phyloP scores from a whole-genome alignment of 352 stramenopile genomes.

The Achlya hypogyna region DNA sequence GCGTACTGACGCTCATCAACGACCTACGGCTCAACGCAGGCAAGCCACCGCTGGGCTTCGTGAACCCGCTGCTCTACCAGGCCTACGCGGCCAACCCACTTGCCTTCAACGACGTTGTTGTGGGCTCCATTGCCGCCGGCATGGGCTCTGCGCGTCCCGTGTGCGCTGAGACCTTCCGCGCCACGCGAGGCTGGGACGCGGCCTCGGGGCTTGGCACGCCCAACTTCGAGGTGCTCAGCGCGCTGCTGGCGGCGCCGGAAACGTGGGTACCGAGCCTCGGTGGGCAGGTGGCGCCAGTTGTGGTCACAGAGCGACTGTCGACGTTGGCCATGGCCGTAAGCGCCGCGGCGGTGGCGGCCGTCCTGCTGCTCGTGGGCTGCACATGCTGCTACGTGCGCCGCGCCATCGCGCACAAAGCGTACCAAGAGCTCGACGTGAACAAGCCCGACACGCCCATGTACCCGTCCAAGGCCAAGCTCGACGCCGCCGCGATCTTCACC shows the following conservation, averaged over 20 bases:
- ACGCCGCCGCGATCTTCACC: conserved; percentile 9
- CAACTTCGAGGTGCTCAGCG: conserved; percentile 47
- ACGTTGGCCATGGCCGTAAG: background rate
- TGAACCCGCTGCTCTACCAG: conserved; percentile 82
- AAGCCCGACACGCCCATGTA: conserved; percentile 19
- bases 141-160: conserved; percentile 28
- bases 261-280: background rate
- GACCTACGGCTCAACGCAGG: conserved; percentile 67
- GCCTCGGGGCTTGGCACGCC: conserved; percentile 76
- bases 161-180: conserved; percentile 77
- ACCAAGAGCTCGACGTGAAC: conserved; percentile 8
- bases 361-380: background rate
- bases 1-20: conserved; percentile 86
- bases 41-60: conserved; percentile 74
- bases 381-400: background rate
- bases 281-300: background rate
- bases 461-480: background rate
- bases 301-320: background rate
- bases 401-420: background rate
- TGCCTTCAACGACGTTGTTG: conserved; percentile 81
- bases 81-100: conserved; percentile 37
- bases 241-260: background rate
- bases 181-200: conserved; percentile 80
- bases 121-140: conserved; percentile 69
- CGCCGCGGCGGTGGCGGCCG: background rate